Evolutionary conservation across 129 eudicot genomes (phyloP).

Genomic region (Artemisia argyi): DNA sequence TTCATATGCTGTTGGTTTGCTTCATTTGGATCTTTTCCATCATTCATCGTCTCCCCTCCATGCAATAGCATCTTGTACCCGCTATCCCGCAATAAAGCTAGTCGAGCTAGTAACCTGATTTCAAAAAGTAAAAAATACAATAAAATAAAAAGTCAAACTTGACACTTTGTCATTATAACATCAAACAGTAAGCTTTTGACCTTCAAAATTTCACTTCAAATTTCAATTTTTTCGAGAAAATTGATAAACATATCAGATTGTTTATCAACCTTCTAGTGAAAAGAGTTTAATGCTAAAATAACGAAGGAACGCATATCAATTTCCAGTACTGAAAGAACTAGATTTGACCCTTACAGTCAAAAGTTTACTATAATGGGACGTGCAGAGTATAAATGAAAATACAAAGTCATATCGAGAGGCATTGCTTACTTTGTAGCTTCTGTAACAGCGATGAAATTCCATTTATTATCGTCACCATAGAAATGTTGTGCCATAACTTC

Average conservation of each 20-base stretch:
- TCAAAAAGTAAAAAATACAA: background rate
- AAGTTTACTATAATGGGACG: conserved; percentile 2
- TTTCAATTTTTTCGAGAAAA: conserved; percentile 10
- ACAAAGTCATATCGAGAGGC: background rate
- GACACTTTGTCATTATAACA: background rate
- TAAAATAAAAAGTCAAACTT: conserved; percentile 5
- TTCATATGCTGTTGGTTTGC: conserved; percentile 26
- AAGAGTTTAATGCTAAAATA: background rate
- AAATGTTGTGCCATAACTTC: conserved; percentile 86
- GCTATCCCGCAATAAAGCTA: conserved; percentile 59
- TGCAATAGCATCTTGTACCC: conserved; percentile 95
- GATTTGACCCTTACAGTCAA: conserved; percentile 23
- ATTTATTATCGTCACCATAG: conserved; percentile 80
- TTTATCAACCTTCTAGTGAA: background rate
- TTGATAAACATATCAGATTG: conserved; percentile 14
- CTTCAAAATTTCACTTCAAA: background rate
- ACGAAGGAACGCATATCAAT: background rate
- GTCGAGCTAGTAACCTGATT: conserved; percentile 73
- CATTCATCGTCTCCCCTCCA: conserved; percentile 74
- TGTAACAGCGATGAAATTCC: conserved; percentile 78
- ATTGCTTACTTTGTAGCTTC: conserved; percentile 79
- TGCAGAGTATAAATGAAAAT: background rate
- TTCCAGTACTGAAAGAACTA: conserved; percentile 7
- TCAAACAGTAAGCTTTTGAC: conserved; percentile 14
- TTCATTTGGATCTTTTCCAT: conserved; percentile 37